These are phyloP conservation scores for Boletus subcaerulescens DNA, from an alignment of 768 basidiomycete species.

Conservation along the genomic window DNA sequence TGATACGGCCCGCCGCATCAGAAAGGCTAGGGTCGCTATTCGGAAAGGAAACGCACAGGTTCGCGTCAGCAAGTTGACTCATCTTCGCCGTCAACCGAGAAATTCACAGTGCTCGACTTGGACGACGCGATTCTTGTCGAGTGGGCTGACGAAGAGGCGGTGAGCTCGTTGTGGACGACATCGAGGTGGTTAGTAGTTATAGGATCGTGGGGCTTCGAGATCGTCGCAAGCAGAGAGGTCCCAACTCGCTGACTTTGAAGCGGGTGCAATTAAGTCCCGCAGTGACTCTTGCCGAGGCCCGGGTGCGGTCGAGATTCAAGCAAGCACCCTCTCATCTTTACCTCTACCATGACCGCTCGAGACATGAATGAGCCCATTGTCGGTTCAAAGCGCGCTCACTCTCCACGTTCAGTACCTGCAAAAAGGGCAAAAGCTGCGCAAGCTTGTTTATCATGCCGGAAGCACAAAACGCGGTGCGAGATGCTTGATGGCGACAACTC, in stretches of 20 bases:
- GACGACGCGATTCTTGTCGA: not conserved
- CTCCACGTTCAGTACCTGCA: slow-evolving; percentile 28
- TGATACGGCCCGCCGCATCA: slow-evolving; percentile 12
- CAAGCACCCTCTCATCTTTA: slow-evolving; percentile 1
- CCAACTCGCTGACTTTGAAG: slow-evolving; percentile 27
- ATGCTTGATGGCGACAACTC: slow-evolving; percentile 40
- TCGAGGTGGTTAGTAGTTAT: not conserved
- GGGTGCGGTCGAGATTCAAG: slow-evolving; percentile 9
- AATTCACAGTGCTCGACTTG: slow-evolving; percentile 1
- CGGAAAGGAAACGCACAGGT: slow-evolving; percentile 5
- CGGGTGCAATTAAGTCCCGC: slow-evolving; percentile 14
- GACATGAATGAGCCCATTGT: slow-evolving; percentile 20
- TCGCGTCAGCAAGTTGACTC: slow-evolving; percentile 26
- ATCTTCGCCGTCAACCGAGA: slow-evolving; percentile 5
- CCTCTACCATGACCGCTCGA: slow-evolving; percentile 15
- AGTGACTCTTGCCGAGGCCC: slow-evolving; percentile 7
- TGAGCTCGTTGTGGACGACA: not conserved
- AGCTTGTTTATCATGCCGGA: slow-evolving; percentile 46
- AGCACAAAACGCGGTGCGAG: slow-evolving; percentile 50
- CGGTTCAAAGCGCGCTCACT: slow-evolving; percentile 31
- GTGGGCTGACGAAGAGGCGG: not conserved
- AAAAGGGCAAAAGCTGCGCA: slow-evolving; percentile 44
- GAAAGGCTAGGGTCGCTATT: slow-evolving; percentile 10
- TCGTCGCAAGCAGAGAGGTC: not conserved
- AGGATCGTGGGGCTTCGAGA: not conserved